phyloP scores from a whole-genome alignment of 2,329 filamentous ascomycete genomes.

The Arthrinium phaeospermum region DNA sequence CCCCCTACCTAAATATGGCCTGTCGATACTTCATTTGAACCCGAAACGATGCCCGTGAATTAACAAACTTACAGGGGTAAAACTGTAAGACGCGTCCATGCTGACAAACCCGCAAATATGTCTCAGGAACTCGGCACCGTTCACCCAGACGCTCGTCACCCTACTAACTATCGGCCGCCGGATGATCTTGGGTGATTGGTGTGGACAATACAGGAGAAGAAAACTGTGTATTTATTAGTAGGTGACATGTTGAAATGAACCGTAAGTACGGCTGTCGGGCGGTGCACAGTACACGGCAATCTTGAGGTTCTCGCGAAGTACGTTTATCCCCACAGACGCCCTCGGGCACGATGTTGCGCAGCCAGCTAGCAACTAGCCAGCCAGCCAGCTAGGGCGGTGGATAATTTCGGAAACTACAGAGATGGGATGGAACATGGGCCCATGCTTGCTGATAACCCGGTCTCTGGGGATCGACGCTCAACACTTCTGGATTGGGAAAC shows the following conservation, averaged over 20 bases:
- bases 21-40: no score
- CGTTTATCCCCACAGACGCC: neutral
- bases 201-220: neutral
- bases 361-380: neutral
- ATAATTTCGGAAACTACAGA: conserved; percentile 1
- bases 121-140: conserved; percentile 15
- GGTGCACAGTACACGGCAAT: neutral
- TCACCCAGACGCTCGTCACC: neutral
- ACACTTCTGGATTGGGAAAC: neutral
- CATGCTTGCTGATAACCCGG: conserved; percentile 1
- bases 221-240: neutral
- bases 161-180: neutral
- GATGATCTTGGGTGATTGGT: neutral
- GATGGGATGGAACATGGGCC: neutral
- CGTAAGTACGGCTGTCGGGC: neutral
- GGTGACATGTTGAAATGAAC: neutral
- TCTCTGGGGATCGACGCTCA: neutral
- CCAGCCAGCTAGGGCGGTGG: neutral
- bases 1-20: no score
- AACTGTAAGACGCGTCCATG: neutral
- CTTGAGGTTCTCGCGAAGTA: neutral
- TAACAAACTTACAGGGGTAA: no score
- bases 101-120: neutral
- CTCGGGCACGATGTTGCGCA: neutral
- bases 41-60: no score